phyloP scores from a whole-genome alignment of 768 basidiomycete species.

The Hygrophoropsis aurantiaca region DNA sequence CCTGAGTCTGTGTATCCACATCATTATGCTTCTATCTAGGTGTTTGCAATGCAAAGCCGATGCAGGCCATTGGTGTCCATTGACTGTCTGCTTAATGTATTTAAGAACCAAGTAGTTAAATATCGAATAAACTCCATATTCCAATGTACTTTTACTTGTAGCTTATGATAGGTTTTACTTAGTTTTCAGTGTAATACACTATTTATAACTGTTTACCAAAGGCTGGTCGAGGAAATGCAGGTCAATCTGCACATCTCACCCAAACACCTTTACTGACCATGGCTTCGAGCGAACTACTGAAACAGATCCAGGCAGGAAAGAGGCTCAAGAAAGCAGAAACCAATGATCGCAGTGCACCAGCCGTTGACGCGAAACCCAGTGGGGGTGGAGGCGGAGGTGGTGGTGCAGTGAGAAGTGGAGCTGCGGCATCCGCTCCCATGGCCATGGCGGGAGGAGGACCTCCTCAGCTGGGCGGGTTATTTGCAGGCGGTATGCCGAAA shows the following conservation, averaged over 20 bases:
- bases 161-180: neutral
- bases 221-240: neutral
- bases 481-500: conserved; percentile 91
- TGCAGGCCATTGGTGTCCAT: no score
- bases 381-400: conserved; percentile 40
- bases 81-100: no score
- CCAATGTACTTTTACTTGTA: neutral
- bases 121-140: no score
- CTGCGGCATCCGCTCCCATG: conserved; percentile 14
- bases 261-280: conserved; percentile 32
- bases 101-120: no score
- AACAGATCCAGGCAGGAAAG: conserved; percentile 83
- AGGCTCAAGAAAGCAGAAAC: conserved; percentile 80
- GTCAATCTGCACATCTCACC: neutral
- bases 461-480: conserved; percentile 81
- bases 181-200: neutral
- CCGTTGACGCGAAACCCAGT: conserved; percentile 47
- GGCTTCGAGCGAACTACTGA: conserved; percentile 75
- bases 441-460: conserved; percentile 45
- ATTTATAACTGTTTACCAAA: conserved; percentile 9
- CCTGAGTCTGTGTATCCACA: no score
- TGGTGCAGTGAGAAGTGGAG: conserved; percentile 17
- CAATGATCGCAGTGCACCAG: conserved; percentile 76
- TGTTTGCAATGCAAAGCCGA: no score
- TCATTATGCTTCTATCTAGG: no score